These are phyloP conservation scores for Globisporangium canariense DNA, from an alignment of 352 stramenopile genomes.

Conservation along the genomic window DNA sequence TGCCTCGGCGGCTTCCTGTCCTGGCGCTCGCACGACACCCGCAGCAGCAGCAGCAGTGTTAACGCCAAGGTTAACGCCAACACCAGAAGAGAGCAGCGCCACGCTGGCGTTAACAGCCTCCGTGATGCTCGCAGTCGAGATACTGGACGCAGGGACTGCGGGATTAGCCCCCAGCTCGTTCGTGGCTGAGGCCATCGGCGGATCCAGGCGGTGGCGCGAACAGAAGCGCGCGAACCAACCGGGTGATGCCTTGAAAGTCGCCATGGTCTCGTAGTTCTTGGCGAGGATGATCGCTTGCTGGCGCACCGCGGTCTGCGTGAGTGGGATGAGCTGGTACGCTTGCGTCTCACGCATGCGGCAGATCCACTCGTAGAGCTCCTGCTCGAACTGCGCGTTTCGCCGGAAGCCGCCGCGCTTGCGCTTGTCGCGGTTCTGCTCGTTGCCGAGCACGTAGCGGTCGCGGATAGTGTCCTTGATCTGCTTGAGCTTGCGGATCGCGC, in stretches of 20 bases:
- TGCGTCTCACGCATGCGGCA: slow-evolving; percentile 76
- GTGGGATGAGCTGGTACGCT: slow-evolving; percentile 78
- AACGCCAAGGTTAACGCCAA: neutral
- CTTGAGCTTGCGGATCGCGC: slow-evolving; percentile 86
- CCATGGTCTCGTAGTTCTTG: slow-evolving; percentile 85
- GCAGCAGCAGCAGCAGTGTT: neutral
- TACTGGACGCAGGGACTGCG: slow-evolving; percentile 5
- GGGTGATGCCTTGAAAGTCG: slow-evolving; percentile 81
- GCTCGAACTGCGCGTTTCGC: slow-evolving; percentile 81
- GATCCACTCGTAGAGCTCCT: slow-evolving; percentile 87
- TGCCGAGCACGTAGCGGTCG: slow-evolving; percentile 78
- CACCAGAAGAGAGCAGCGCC: slow-evolving; percentile 4
- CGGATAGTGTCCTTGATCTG: slow-evolving; percentile 85
- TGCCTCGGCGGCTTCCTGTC: slow-evolving; percentile 8
- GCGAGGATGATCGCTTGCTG: slow-evolving; percentile 81
- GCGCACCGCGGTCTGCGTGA: slow-evolving; percentile 81
- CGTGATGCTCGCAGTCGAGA: slow-evolving; percentile 9
- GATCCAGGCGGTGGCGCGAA: slow-evolving; percentile 77
- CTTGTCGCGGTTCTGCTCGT: slow-evolving; percentile 85
- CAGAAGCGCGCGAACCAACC: slow-evolving; percentile 88
- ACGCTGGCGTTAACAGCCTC: slow-evolving; percentile 6
- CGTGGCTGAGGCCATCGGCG: slow-evolving; percentile 30
- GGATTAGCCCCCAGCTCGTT: slow-evolving; percentile 6
- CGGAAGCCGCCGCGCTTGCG: slow-evolving; percentile 82
- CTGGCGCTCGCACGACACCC: neutral